Conservation (phyloP, 306 rosid genomes). For the Quercus agrifolia region DNA sequence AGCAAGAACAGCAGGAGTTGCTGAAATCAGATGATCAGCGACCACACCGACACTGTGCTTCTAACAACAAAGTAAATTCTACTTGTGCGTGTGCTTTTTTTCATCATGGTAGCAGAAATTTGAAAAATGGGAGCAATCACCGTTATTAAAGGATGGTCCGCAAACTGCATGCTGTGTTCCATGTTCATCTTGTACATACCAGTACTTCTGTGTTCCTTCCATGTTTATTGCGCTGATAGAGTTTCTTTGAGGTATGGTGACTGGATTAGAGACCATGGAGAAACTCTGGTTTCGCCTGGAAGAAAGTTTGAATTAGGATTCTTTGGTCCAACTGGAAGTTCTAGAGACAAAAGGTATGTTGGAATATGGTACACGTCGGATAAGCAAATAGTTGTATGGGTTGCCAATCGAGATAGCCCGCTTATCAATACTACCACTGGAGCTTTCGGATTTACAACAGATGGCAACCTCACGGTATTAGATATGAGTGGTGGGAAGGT, state of each 20-base stretch:
- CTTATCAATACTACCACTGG: constrained; percentile 1
- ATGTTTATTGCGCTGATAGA: no score
- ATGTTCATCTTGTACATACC: no score
- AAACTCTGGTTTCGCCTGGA: no score
- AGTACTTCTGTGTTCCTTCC: no score
- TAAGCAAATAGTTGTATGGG: constrained; percentile 35
- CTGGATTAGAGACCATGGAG: no score
- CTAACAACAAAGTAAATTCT: background rate
- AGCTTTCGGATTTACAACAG: constrained; percentile 5
- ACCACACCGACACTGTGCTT: no score
- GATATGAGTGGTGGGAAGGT: background rate
- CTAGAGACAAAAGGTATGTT: background rate
- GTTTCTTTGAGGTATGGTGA: no score
- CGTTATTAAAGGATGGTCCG: no score
- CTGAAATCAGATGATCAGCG: no score
- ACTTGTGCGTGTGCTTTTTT: background rate
- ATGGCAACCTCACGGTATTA: constrained; percentile 31
- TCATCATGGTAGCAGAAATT: background rate
- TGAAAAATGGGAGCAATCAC: background rate
- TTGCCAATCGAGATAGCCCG: constrained; percentile 31
- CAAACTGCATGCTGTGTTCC: no score
- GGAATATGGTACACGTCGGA: constrained; percentile 28
- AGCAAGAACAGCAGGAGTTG: no score
- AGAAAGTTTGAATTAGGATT: constrained; percentile 35
- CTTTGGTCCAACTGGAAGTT: constrained; percentile 4